Evolutionary conservation across 2,329 filamentous ascomycete species (phyloP).

Genomic region (Stachybotrys chlorohalonatus): DNA sequence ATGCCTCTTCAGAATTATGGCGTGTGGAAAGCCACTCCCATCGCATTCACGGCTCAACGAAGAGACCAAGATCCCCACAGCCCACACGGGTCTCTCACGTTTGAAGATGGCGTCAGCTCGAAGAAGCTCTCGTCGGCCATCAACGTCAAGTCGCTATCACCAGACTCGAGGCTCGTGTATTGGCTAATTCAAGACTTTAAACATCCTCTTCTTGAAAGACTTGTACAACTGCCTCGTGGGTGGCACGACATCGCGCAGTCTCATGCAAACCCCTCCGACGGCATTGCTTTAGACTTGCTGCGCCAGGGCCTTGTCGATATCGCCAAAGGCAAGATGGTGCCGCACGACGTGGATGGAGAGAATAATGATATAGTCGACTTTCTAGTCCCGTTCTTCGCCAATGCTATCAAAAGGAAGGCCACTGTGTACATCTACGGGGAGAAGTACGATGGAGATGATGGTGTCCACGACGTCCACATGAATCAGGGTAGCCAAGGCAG

Average conservation of each 20-base stretch:
- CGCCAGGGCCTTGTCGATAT: not conserved
- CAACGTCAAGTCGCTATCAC: conserved; percentile 4
- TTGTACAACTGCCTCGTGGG: not conserved
- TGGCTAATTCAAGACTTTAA: conserved; percentile 1
- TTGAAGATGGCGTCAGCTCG: conserved; percentile 1
- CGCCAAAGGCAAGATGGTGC: not conserved
- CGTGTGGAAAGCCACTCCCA: conserved; percentile 5
- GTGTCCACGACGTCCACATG: conserved; percentile 6
- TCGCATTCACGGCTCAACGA: not conserved
- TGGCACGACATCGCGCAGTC: conserved; percentile 2
- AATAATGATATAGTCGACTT: conserved; percentile 6
- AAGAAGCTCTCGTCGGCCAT: conserved; percentile 2
- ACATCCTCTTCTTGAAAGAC: not conserved
- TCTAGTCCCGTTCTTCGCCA: conserved; percentile 1
- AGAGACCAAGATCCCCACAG: not conserved
- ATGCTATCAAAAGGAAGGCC: conserved; percentile 2
- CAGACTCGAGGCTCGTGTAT: conserved; percentile 3
- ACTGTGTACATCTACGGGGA: conserved; percentile 5
- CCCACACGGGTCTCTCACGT: conserved; percentile 2
- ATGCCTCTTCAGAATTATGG: conserved; percentile 6
- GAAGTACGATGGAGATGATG: conserved; percentile 1
- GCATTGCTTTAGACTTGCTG: conserved; percentile 2
- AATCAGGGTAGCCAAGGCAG: conserved; percentile 3
- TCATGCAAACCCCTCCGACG: not conserved
- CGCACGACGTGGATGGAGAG: conserved; percentile 1